Conservation (phyloP, 306 rosid genomes). For the Echinosophora koreensis region DNA sequence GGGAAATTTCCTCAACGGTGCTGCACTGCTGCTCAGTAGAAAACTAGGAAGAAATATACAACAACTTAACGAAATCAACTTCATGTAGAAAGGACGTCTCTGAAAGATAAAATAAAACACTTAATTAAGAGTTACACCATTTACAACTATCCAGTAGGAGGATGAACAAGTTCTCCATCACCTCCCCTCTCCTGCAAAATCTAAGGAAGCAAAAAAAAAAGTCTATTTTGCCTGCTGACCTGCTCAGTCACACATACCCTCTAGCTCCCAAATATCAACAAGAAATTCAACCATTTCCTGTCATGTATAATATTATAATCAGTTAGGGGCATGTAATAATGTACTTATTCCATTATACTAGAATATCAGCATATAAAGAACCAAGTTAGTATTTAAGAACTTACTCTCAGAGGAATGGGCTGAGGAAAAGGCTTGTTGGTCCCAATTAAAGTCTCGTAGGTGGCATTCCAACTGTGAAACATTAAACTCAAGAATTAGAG, state of each 20-base stretch:
- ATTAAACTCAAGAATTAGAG: conserved; percentile 39
- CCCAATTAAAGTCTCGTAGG: conserved; percentile 76
- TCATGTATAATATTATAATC: conserved; percentile 32
- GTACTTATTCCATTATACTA: not conserved
- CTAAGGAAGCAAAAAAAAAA: not conserved
- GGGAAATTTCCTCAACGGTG: too few species aligned
- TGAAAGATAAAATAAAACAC: conserved; percentile 5
- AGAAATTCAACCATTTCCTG: conserved; percentile 95
- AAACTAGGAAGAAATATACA: conserved; percentile 28
- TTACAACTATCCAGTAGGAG: conserved; percentile 33
- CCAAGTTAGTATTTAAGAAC: conserved; percentile 43
- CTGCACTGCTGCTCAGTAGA: not conserved
- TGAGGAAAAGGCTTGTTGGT: conserved; percentile 68
- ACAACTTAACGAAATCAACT: not conserved
- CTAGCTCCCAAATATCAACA: conserved; percentile 85
- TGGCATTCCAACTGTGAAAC: conserved; percentile 74
- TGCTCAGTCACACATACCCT: conserved; percentile 79
- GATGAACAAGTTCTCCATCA: conserved; percentile 35
- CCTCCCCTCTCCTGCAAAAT: conserved; percentile 36
- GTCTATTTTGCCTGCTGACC: conserved; percentile 50
- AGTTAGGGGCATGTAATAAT: conserved; percentile 30
- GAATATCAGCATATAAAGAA: conserved; percentile 2
- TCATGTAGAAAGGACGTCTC: not conserved
- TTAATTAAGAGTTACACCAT: conserved; percentile 22
- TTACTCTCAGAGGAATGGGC: conserved; percentile 81